These are phyloP conservation scores for Malassezia furfur DNA, from an alignment of 1,284 basidiomycete species.

Conservation along the genomic window DNA sequence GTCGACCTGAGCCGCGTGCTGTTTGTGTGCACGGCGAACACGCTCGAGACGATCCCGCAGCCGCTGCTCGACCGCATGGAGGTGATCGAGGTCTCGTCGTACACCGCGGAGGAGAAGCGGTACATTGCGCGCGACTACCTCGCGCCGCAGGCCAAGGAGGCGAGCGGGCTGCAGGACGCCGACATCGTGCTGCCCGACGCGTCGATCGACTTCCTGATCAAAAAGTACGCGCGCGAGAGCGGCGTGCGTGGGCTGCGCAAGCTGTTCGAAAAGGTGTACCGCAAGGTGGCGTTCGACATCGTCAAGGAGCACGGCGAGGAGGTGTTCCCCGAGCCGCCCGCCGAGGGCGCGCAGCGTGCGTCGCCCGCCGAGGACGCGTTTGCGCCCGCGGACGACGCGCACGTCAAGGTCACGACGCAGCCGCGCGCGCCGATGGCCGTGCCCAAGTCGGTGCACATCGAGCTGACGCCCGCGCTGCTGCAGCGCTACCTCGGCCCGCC, in stretches of 20 bases:
- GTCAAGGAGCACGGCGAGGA: constrained; percentile 85
- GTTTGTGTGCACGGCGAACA: constrained; percentile 75
- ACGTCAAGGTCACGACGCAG: constrained; percentile 59
- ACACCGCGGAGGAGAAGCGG: constrained; percentile 91
- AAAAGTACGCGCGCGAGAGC: constrained; percentile 93
- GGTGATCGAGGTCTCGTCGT: constrained; percentile 75
- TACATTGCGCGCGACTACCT: constrained; percentile 86
- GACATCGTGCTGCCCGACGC: constrained; percentile 41
- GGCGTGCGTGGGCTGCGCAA: constrained; percentile 53
- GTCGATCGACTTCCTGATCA: constrained; percentile 80
- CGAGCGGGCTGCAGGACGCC: constrained; percentile 61
- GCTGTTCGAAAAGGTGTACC: constrained; percentile 68
- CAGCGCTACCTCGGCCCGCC: constrained; percentile 95
- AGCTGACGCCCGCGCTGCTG: constrained; percentile 73
- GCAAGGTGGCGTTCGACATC: constrained; percentile 88
- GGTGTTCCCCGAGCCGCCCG: constrained; percentile 61
- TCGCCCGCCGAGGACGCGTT: not conserved
- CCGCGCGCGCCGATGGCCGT: constrained; percentile 71
- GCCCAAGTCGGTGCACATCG: constrained; percentile 68
- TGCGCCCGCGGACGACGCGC: constrained; percentile 12
- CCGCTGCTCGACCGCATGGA: constrained; percentile 84
- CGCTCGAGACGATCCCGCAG: constrained; percentile 85
- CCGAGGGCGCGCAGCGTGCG: not conserved
- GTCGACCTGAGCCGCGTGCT: constrained; percentile 91
- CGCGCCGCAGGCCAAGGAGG: constrained; percentile 85